Evolutionary conservation across 73 alveolate species (phyloP).

Genomic region (Tetrahymena thermophila): DNA sequence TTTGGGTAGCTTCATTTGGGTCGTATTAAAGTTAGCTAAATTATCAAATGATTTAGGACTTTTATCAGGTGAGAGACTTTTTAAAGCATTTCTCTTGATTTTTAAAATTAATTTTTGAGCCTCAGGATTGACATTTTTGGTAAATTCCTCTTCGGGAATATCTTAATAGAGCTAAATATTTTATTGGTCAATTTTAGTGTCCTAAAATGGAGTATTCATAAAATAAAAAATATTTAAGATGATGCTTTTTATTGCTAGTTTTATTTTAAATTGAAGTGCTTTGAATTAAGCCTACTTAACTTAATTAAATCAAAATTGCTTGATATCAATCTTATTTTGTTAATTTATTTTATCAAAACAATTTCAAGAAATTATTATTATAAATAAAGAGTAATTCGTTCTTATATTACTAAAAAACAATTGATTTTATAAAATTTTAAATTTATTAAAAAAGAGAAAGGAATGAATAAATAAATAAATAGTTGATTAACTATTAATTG

Average conservation of each 20-base stretch:
- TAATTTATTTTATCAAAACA: no score
- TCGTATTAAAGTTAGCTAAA: background rate
- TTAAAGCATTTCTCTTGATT: background rate
- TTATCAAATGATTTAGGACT: background rate
- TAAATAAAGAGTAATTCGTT: background rate
- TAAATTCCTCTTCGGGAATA: background rate
- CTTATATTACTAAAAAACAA: background rate
- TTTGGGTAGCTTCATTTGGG: background rate
- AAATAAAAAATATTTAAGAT: background rate
- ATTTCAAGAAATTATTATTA: background rate
- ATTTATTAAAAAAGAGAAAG: no score
- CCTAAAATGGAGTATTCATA: background rate
- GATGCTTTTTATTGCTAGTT: background rate
- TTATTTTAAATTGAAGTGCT: background rate
- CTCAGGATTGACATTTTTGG: background rate
- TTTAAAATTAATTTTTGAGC: background rate
- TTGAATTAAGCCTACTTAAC: background rate
- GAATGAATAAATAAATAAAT: no score
- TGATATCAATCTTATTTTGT: background rate
- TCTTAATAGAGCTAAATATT: background rate
- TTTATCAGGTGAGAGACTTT: background rate
- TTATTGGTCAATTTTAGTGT: background rate
- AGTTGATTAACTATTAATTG: no score
- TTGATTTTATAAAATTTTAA: background rate
- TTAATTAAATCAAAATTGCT: background rate